Conservation (phyloP, 129 eudicot genomes). For the Centrapalus pauciflorus region DNA sequence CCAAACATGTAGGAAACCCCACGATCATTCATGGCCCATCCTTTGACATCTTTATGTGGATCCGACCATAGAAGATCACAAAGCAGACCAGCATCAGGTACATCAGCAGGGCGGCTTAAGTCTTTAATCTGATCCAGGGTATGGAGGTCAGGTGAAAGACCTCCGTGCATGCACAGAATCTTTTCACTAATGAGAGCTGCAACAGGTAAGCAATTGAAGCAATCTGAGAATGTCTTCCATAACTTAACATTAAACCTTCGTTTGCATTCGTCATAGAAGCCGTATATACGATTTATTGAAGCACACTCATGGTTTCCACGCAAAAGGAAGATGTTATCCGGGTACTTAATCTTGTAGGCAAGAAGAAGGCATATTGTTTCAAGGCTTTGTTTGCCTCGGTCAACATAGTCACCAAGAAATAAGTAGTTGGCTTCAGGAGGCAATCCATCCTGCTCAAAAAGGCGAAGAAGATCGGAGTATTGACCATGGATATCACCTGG, state of each 20-base stretch:
- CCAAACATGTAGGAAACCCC: constrained; percentile 64
- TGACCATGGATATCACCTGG: constrained; percentile 68
- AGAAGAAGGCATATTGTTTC: constrained; percentile 53
- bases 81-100: constrained; percentile 46
- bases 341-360: constrained; percentile 46
- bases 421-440: constrained; percentile 52
- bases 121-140: constrained; percentile 47
- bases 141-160: constrained; percentile 54
- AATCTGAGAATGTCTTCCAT: constrained; percentile 43
- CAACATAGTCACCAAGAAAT: constrained; percentile 60
- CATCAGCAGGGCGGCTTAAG: constrained; percentile 38
- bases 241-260: constrained; percentile 43
- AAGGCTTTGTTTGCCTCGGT: constrained; percentile 58
- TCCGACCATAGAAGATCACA: constrained; percentile 58
- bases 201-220: constrained; percentile 53
- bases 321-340: constrained; percentile 38
- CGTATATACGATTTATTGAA: constrained; percentile 49
- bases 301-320: constrained; percentile 49
- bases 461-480: constrained; percentile 57
- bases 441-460: constrained; percentile 49
- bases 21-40: constrained; percentile 62
- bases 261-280: constrained; percentile 46
- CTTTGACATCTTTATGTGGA: constrained; percentile 58
- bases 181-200: constrained; percentile 52
- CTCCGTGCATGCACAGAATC: constrained; percentile 64